Base-by-base conservation (phyloP, 805 yeast genomes). In the Metschnikowia kofuensis region DNA sequence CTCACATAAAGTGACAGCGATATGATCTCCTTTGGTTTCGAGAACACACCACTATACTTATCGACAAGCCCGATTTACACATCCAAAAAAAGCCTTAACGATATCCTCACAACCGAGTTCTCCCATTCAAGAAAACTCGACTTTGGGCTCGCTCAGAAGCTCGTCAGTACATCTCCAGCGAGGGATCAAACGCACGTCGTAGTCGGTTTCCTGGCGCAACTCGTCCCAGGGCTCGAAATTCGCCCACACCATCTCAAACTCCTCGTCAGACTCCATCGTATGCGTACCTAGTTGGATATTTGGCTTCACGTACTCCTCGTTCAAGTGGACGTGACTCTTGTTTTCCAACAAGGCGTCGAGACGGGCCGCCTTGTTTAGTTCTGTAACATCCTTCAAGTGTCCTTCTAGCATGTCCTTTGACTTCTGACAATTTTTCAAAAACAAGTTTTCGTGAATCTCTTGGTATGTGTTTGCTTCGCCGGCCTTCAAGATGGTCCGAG, bases 151-250 rank as follows among this genome's bases (percentile, higher is more conserved):
- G 32, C n/a, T 38, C 42, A 32, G 42, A 6, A 21, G 12, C 41
- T 40, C 51, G 13, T 38, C 42, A 4, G 15, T 35, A 11, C 48
- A 45, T 21, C 53, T 41, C 58, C 59, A 56, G 27, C 57, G 56
- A 7, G 76, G 75, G 28, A 73, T 66, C 43, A 72, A 57, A 30
- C 76, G 58, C 21, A 74, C 67, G 38, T 72, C 76, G 48, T 60
- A 68, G 36, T 65, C 67, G 2, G 73, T 69, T 44, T 74, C 77
- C 32, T 60, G 45, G 49, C 64, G 65, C 53, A 74, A 57, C 54
- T 72, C 78, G 26, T 68, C 72, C 78, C 78, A 74, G 1, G 78
- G 78, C 45, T 74, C 77, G 46, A 73, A 71, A 48, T 67, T 67
- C 14, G 62, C 52, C 78, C 78, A 74, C 28, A 68, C 72, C 60